These are phyloP conservation scores for Mallotus japonicus DNA, from an alignment of 441 rosid genomes.

Conservation along the genomic window DNA sequence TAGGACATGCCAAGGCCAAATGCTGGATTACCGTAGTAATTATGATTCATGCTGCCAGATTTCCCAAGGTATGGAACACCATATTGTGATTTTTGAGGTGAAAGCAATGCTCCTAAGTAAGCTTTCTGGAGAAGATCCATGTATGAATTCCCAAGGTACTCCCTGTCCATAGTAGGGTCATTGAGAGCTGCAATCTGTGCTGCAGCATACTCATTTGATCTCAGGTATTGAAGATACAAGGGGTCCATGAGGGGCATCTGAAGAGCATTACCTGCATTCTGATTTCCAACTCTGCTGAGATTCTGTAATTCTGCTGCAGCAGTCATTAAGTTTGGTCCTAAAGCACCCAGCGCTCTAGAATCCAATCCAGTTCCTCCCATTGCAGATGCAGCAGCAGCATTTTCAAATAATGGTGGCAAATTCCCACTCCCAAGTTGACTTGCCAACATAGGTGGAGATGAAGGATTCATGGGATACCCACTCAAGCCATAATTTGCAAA, in stretches of 20 bases:
- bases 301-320: conserved; percentile 46
- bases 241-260: conserved; percentile 51
- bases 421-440: conserved; percentile 43
- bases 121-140: conserved; percentile 60
- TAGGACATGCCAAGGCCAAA: conserved; percentile 56
- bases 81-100: conserved; percentile 53
- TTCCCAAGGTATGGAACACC: conserved; percentile 45
- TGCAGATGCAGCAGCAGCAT: conserved; percentile 50
- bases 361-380: conserved; percentile 49
- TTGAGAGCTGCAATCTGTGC: conserved; percentile 46
- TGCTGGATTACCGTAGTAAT: conserved; percentile 50
- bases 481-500: conserved; percentile 43
- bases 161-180: conserved; percentile 45
- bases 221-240: conserved; percentile 46
- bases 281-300: conserved; percentile 45
- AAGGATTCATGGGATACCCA: conserved; percentile 45
- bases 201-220: conserved; percentile 49
- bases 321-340: conserved; percentile 46
- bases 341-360: conserved; percentile 39
- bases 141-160: conserved; percentile 47
- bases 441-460: conserved; percentile 49
- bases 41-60: conserved; percentile 43
- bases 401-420: conserved; percentile 56
- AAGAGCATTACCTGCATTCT: conserved; percentile 35
- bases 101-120: conserved; percentile 46